Base-by-base conservation (phyloP, 306 rosid genomes). In the Dicorynia guianensis region DNA sequence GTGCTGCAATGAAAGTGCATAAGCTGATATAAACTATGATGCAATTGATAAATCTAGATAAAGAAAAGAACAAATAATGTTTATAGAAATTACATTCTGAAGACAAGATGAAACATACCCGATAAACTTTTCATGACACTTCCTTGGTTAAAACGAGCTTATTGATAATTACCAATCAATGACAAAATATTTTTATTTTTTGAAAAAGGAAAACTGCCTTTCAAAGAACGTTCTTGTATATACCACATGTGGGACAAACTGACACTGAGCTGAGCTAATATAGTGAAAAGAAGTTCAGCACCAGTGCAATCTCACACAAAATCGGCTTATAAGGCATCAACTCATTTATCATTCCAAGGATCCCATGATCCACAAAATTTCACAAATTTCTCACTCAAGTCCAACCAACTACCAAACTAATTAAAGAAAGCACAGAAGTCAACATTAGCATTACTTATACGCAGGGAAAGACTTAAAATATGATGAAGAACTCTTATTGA, bases 261-360 rank as follows among this genome's bases (percentile, higher is more conserved):
- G 40, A 55, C 40, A 55, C 53, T 39, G 4, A 12, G 7, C 19
- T 55, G 61, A 55, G 36, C 36, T 19, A 19, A 10, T 11, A 15
- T 18, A 52, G 52, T 17, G 35, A 52, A 53, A 59, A 53, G 38
- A 69, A 18, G 49, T 38, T 53, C 43, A 69, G 62, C 61, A 69
- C 36, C 62, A n/a, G 15, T 6, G 35, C 61, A 50, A 69, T 35
- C 42, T 52, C 8, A 53, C 50, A 69, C 63, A 57, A 70, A 70
- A 54, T 54, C 48, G 54, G 54, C 75, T 55, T 70, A 70, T 12
- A 56, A 20, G 62, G 38, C 5, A 56, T 56, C 7, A 14, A n/a
- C 50, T 63, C 13, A 40, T 63, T 39, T 18, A 42, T 63, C 50
- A 63, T 25, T 25, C 30, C 30, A 25, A 25, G 1, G 30, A 4